These are phyloP conservation scores for Tricladium varicosporioides DNA, from an alignment of 2,329 filamentous ascomycete genomes.

Conservation along the genomic window DNA sequence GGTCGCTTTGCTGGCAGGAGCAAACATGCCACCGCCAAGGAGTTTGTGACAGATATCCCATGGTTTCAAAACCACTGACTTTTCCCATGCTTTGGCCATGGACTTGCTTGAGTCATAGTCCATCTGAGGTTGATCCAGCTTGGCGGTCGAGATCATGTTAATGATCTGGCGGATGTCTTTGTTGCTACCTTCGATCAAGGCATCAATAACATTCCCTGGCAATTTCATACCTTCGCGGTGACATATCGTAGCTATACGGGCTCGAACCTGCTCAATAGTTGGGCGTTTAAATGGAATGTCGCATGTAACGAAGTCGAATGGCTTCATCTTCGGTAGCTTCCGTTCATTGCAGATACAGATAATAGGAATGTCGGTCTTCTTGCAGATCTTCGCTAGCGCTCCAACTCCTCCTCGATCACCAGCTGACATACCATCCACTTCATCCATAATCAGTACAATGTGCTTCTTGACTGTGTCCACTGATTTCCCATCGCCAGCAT, in stretches of 20 bases:
- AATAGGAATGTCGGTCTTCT: constrained; percentile 89
- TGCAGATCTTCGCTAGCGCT: constrained; percentile 89
- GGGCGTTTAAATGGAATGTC: constrained; percentile 87
- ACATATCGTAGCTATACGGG: constrained; percentile 91
- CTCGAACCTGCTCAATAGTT: constrained; percentile 86
- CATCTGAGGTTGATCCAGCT: constrained; percentile 79
- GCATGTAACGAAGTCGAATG: constrained; percentile 82
- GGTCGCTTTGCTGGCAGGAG: constrained; percentile 76
- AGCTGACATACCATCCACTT: constrained; percentile 98
- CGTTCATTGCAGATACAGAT: constrained; percentile 98
- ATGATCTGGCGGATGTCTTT: constrained; percentile 97
- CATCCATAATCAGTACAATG: constrained; percentile 95
- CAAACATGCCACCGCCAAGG: constrained; percentile 82
- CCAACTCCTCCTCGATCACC: constrained; percentile 95
- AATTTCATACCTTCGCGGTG: constrained; percentile 88
- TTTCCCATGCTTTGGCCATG: constrained; percentile 98
- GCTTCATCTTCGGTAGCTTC: constrained; percentile 93
- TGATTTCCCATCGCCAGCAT: constrained; percentile 77
- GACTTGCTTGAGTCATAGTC: constrained; percentile 82
- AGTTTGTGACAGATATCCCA: constrained; percentile 98
- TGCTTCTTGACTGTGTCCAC: constrained; percentile 85
- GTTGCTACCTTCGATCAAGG: constrained; percentile 90
- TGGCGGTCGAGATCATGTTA: constrained; percentile 96
- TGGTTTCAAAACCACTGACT: constrained; percentile 92
- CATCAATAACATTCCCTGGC: constrained; percentile 79